Evolutionary conservation across 345 rosid species (phyloP).

Genomic region (Hypericum perforatum): DNA sequence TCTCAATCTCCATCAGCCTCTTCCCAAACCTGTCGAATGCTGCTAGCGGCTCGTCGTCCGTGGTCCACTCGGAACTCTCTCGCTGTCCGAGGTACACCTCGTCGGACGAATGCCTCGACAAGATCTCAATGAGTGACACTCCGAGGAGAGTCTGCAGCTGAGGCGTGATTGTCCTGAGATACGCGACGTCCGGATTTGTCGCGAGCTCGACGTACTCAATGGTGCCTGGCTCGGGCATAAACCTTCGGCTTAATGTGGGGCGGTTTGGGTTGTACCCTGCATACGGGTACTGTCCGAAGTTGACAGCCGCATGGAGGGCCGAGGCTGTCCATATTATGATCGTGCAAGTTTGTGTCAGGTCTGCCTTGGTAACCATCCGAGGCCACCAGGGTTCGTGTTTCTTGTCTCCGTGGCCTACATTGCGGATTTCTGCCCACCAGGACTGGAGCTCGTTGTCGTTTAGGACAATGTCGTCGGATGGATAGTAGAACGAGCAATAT

Average conservation of each 20-base stretch:
- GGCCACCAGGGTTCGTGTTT: constrained; percentile 81
- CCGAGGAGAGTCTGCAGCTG: constrained; percentile 84
- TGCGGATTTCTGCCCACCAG: constrained; percentile 79
- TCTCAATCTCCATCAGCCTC: constrained; percentile 47
- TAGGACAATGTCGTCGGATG: constrained; percentile 41
- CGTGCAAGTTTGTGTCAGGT: constrained; percentile 62
- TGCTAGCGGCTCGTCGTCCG: constrained; percentile 49
- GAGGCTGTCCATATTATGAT: constrained; percentile 85
- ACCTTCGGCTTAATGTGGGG: constrained; percentile 75
- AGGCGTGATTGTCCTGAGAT: constrained; percentile 79
- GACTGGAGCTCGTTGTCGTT: constrained; percentile 62
- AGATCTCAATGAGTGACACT: constrained; percentile 66
- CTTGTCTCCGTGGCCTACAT: constrained; percentile 72
- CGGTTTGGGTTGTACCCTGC: constrained; percentile 95
- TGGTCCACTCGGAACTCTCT: constrained; percentile 62
- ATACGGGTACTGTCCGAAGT: constrained; percentile 91
- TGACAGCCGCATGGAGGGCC: constrained; percentile 92
- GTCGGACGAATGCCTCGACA: constrained; percentile 76
- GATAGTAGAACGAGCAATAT: constrained; percentile 68
- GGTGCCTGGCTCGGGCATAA: constrained; percentile 90
- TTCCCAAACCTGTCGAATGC: constrained; percentile 56
- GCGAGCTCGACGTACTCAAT: constrained; percentile 50
- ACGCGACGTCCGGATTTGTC: constrained; percentile 40
- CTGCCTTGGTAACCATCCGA: constrained; percentile 37
- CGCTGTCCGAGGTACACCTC: constrained; percentile 88